phyloP scores from a whole-genome alignment of 257 asterid genomes.

The Nicotiana obtusifolia region DNA sequence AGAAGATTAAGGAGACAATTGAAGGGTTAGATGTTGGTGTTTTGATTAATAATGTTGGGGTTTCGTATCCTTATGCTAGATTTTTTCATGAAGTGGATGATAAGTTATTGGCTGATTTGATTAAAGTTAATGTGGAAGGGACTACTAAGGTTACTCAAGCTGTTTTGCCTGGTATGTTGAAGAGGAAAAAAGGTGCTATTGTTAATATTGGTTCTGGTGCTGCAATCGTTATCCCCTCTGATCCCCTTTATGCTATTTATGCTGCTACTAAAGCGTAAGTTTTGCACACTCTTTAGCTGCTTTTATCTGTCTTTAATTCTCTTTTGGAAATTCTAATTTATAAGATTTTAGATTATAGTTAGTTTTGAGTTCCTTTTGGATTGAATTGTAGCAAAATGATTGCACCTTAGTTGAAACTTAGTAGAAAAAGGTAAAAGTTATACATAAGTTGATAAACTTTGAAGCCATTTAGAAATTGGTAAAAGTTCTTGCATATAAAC shows the following conservation, averaged over 20 bases:
- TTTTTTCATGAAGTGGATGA: slow-evolving; percentile 93
- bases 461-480: background rate
- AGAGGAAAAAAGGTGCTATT: slow-evolving; percentile 85
- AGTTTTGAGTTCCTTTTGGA: background rate
- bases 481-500: background rate
- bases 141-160: slow-evolving; percentile 85
- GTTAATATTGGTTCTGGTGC: slow-evolving; percentile 96
- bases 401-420: background rate
- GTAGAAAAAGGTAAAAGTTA: background rate
- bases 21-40: slow-evolving; percentile 78
- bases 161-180: slow-evolving; percentile 77
- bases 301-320: background rate
- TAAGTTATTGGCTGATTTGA: slow-evolving; percentile 61
- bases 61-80: slow-evolving; percentile 87
- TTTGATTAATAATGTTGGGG: slow-evolving; percentile 82
- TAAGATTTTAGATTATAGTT: background rate
- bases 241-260: slow-evolving; percentile 92
- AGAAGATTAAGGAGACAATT: slow-evolving; percentile 56
- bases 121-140: slow-evolving; percentile 82
- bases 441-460: background rate
- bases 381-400: background rate
- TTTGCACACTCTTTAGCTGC: background rate
- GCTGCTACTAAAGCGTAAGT: slow-evolving; percentile 98
- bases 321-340: background rate
- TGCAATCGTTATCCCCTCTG: slow-evolving; percentile 80